Conservation (phyloP, 2,329 filamentous ascomycete genomes). For the Microcera coccophila region DNA sequence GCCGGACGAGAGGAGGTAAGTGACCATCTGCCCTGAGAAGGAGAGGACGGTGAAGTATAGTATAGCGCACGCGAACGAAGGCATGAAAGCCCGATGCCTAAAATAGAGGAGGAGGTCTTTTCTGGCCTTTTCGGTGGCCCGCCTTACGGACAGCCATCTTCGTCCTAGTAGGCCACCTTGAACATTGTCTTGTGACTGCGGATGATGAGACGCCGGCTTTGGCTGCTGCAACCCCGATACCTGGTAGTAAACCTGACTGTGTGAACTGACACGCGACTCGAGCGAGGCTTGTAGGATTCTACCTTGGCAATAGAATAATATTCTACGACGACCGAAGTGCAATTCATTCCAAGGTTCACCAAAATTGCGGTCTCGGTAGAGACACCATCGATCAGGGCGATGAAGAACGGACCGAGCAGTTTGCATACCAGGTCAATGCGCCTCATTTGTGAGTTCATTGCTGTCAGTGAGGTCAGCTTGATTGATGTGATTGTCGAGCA, state of each 20-base stretch:
- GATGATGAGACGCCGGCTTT: constrained; percentile 14
- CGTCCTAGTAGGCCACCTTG: not conserved
- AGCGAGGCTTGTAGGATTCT: not conserved
- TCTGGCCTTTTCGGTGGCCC: constrained; percentile 9
- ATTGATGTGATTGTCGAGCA: not conserved
- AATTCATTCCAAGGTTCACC: constrained; percentile 47
- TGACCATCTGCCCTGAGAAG: constrained; percentile 61
- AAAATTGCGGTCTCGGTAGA: constrained; percentile 49
- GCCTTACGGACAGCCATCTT: constrained; percentile 2
- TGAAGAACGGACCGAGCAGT: constrained; percentile 52
- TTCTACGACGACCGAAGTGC: constrained; percentile 46
- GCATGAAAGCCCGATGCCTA: constrained; percentile 52
- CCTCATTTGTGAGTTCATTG: constrained; percentile 57
- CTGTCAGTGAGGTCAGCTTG: constrained; percentile 7
- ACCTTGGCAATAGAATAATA: constrained; percentile 46
- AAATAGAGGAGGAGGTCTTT: constrained; percentile 42
- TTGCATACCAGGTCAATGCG: constrained; percentile 60
- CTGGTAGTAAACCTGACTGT: constrained; percentile 23
- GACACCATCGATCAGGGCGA: constrained; percentile 47
- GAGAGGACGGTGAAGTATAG: constrained; percentile 60
- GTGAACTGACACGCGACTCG: constrained; percentile 5
- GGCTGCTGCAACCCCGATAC: constrained; percentile 24
- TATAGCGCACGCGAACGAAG: constrained; percentile 56
- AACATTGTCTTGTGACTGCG: not conserved
- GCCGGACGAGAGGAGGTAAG: constrained; percentile 55